Evolutionary conservation across 2,329 filamentous ascomycete species (phyloP).

Genomic region (Colletotrichum salicis): DNA sequence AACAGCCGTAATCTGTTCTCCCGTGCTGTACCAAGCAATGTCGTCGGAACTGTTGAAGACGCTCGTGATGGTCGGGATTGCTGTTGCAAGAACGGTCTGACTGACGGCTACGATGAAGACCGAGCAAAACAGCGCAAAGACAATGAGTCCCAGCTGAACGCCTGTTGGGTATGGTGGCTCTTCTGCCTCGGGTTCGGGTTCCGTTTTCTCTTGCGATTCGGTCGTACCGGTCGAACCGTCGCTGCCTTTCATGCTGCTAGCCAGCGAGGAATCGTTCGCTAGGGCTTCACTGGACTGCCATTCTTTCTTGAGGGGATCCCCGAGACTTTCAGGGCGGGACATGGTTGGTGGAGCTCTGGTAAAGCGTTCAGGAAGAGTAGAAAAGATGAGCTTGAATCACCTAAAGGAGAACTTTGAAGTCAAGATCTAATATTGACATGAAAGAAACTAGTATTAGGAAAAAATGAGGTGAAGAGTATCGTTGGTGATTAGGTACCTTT

Average conservation of each 20-base stretch:
- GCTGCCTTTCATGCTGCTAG: background rate
- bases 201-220: background rate
- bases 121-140: conserved; percentile 1
- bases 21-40: conserved; percentile 49
- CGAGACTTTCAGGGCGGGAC: background rate
- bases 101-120: conserved; percentile 8
- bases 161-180: conserved; percentile 6
- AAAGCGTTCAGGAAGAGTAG: background rate
- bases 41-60: conserved; percentile 52
- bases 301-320: background rate
- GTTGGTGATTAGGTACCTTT: background rate
- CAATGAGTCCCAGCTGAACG: background rate
- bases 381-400: background rate
- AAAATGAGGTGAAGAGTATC: too few relatives aligned
- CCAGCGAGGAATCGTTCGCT: background rate
- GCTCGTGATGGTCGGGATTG: conserved; percentile 46
- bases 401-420: background rate
- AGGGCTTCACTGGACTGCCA: background rate
- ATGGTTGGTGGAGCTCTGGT: background rate
- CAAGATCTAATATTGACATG: background rate
- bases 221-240: background rate
- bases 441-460: too few relatives aligned
- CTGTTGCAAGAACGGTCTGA: conserved; percentile 49
- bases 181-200: background rate
- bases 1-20: conserved; percentile 41